Percentiles rank a stretch among this genome's conserved stretches.
These are phyloP conservation scores for Dalbergia cultrata DNA, from an alignment of 306 rosid genomes.

Conservation along the genomic window DNA sequence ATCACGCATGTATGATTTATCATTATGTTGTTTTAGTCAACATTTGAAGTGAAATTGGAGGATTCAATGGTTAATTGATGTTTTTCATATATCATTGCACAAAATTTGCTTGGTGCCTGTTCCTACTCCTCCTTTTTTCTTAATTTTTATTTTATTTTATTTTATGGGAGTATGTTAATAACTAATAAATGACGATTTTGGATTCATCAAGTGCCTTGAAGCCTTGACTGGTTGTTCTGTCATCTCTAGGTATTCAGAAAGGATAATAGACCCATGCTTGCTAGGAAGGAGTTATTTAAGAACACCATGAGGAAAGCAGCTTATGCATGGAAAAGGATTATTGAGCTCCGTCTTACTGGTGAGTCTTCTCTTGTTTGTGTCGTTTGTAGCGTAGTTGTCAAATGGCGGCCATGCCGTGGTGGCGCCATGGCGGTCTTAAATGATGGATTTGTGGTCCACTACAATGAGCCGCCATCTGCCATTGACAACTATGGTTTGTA, in stretches of 20 bases:
- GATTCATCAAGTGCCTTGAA: conserved; percentile 20
- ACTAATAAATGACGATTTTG: conserved; percentile 19
- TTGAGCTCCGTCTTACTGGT: conserved; percentile 91
- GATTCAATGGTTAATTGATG: conserved; percentile 24
- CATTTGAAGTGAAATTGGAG: neutral
- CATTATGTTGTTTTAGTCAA: no score
- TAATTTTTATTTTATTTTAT: no score
- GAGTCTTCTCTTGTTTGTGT: conserved; percentile 22
- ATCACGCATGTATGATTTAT: no score
- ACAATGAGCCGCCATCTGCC: no score
- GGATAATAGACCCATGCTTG: conserved; percentile 76
- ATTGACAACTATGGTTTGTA: neutral
- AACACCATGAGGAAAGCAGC: conserved; percentile 82
- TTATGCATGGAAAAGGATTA: conserved; percentile 87
- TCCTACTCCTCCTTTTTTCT: neutral
- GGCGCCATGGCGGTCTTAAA: no score
- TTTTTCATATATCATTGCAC: neutral
- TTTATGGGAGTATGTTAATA: neutral
- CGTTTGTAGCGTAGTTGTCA: neutral
- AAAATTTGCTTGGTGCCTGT: conserved; percentile 8
- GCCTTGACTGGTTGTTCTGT: conserved; percentile 33
- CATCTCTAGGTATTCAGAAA: conserved; percentile 72
- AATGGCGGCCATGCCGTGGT: no score
- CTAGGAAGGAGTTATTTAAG: conserved; percentile 88
- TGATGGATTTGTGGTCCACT: no score